These are phyloP conservation scores for Panus rudis DNA, from an alignment of 768 basidiomycete genomes.

Conservation along the genomic window DNA sequence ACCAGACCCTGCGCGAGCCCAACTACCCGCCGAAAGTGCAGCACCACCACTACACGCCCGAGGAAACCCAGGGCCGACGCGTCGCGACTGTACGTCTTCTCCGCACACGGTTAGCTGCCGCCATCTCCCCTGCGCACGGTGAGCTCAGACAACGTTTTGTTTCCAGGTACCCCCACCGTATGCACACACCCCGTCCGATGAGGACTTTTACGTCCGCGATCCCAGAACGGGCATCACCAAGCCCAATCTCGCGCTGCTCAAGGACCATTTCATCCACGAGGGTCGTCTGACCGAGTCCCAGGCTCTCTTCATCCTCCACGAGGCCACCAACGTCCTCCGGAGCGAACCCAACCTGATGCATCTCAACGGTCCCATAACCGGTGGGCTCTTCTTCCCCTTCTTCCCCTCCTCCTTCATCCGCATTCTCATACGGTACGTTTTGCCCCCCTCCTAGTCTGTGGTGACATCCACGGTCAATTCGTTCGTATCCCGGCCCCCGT, in stretches of 20 bases:
- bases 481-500: conserved; percentile 34
- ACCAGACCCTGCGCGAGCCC: too few relatives aligned
- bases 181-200: conserved; percentile 14
- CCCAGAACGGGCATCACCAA: conserved; percentile 46
- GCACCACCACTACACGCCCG: too few relatives aligned
- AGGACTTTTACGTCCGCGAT: conserved; percentile 24
- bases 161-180: conserved; percentile 18
- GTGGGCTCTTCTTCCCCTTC: conserved; percentile 37
- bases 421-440: not conserved
- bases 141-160: too few relatives aligned
- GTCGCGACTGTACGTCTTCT: too few relatives aligned
- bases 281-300: conserved; percentile 79
- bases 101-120: too few relatives aligned
- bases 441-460: conserved; percentile 60
- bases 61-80: too few relatives aligned
- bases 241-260: conserved; percentile 75
- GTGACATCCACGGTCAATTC: conserved; percentile 97
- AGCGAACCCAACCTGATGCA: conserved; percentile 82
- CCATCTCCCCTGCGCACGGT: too few relatives aligned
- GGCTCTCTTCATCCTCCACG: conserved; percentile 74
- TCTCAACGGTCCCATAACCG: conserved; percentile 85
- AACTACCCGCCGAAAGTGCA: too few relatives aligned
- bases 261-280: conserved; percentile 84
- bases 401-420: not conserved
- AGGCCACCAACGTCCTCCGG: conserved; percentile 57